A percentile compares a stretch with the other conserved stretches of the same genome.
Conservation (phyloP, 129 eudicot genomes). For the Scalesia atractyloides region DNA sequence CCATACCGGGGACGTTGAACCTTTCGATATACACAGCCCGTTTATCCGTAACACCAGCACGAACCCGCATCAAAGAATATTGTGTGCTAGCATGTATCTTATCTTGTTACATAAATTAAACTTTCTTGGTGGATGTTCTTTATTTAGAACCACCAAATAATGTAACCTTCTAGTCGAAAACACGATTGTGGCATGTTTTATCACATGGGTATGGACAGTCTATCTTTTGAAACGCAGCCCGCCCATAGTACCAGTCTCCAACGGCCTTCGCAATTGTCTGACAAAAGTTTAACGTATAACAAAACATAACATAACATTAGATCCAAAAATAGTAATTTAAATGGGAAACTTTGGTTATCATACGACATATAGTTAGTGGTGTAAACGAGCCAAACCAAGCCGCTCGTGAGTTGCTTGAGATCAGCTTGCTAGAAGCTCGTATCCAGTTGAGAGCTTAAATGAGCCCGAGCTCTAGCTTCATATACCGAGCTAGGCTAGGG, state of each 20-base stretch:
- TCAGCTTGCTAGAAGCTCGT: too few relatives aligned
- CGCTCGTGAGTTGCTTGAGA: too few relatives aligned
- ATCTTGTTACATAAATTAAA: slow-evolving; percentile 22
- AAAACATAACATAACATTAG: slow-evolving; percentile 15
- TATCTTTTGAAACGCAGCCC: slow-evolving; percentile 31
- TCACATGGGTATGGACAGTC: slow-evolving; percentile 43
- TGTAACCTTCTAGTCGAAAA: slow-evolving; percentile 30
- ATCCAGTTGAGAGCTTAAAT: too few relatives aligned
- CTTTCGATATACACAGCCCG: background rate
- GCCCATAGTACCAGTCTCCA: slow-evolving; percentile 29
- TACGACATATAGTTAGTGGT: too few relatives aligned
- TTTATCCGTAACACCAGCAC: slow-evolving; percentile 7
- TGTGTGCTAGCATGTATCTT: slow-evolving; percentile 14
- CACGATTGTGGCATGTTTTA: slow-evolving; percentile 42
- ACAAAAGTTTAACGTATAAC: slow-evolving; percentile 2
- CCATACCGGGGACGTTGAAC: slow-evolving; percentile 5
- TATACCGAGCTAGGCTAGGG: too few relatives aligned
- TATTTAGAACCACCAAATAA: background rate
- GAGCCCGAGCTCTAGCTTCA: too few relatives aligned
- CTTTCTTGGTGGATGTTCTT: background rate
- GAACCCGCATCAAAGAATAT: slow-evolving; percentile 25
- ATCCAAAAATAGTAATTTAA: background rate
- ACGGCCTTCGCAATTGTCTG: slow-evolving; percentile 50
- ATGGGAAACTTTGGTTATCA: too few relatives aligned
- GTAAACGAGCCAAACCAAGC: too few relatives aligned